Base-by-base conservation (phyloP, 2,329 filamentous ascomycete genomes). In the Claviceps maximensis region DNA sequence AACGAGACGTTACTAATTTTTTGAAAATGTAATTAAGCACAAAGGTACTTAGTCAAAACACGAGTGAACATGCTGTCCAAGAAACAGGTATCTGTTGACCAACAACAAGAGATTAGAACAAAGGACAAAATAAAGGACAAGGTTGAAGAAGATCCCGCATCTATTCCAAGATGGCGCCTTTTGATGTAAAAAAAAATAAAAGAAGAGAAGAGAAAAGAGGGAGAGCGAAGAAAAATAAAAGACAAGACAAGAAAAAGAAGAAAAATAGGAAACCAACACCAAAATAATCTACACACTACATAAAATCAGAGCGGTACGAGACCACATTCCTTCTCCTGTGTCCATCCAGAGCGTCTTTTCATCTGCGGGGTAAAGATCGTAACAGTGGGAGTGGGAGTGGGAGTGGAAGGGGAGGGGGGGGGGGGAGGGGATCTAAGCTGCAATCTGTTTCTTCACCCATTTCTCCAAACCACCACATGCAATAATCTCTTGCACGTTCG, bases 401-500 rank as follows among this genome's bases (percentile, higher is more conserved):
- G n/a, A n/a, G n/a, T n/a, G n/a, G n/a, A n/a, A n/a, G n/a, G n/a
- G n/a, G n/a, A n/a, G n/a, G n/a, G n/a, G n/a, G n/a, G n/a, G n/a
- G n/a, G n/a, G n/a, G n/a, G n/a, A n/a, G n/a, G n/a, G n/a, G n/a
- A 10, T 15, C 9, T 29, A 50, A 21, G 49, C 49, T 17, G 17
- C 53, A 41, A 89, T 86, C 65, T 86, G 75, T 53, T 76, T 74
- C 75, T 86, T 85, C 10, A 93, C 86, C 89, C 88, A 94, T 57
- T 82, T 84, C 74, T 90, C 87, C 55, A 94, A 64, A 0, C 89
- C 89, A 2, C 87, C 87, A 49, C 76, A 69, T 0, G 86, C 84
- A 61, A 91, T 87, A 53, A 91, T 89, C 62, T 87, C 86, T 67
- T 95, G 89, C 53, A 95, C 86, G 63, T 91, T 95, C 0, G 86